Percentiles rank a stretch among this genome's conserved stretches.
Evolutionary conservation across 2,329 filamentous ascomycete species (phyloP).

Genomic region (Pezicula rhizophila): DNA sequence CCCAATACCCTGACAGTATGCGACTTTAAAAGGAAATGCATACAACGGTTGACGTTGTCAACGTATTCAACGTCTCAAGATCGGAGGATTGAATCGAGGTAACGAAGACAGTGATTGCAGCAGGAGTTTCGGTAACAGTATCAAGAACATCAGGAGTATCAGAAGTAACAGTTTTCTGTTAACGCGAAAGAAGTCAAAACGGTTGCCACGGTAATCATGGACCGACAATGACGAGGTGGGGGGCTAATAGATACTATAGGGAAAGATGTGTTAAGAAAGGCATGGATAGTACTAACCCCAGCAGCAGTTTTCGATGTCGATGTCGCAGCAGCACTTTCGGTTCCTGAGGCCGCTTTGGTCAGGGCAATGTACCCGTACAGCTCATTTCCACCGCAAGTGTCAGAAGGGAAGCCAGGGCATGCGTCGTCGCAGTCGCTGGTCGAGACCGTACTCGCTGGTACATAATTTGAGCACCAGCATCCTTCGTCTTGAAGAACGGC

Average conservation of each 20-base stretch:
- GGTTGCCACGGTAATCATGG: slow-evolving; percentile 20
- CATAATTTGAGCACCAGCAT: slow-evolving; percentile 73
- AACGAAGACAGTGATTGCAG: slow-evolving; percentile 22
- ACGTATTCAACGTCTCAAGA: slow-evolving; percentile 6
- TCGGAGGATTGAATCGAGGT: background rate
- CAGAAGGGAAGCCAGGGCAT: slow-evolving; percentile 64
- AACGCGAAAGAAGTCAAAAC: slow-evolving; percentile 25
- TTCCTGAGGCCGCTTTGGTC: slow-evolving; percentile 49
- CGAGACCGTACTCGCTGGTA: slow-evolving; percentile 43
- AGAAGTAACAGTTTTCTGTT: slow-evolving; percentile 22
- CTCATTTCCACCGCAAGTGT: slow-evolving; percentile 58
- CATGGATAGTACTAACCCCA: slow-evolving; percentile 18
- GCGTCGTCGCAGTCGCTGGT: slow-evolving; percentile 43
- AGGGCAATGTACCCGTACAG: slow-evolving; percentile 63
- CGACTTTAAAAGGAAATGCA: slow-evolving; percentile 4
- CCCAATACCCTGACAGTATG: slow-evolving; percentile 5
- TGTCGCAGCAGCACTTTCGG: slow-evolving; percentile 25
- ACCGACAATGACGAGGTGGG: slow-evolving; percentile 1
- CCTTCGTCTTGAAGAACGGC: slow-evolving; percentile 58
- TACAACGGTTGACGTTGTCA: slow-evolving; percentile 30
- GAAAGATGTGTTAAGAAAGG: background rate
- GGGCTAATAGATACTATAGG: slow-evolving; percentile 1
- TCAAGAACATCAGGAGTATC: slow-evolving; percentile 19
- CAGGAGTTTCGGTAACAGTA: slow-evolving; percentile 22
- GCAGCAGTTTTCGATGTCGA: slow-evolving; percentile 12